These are phyloP conservation scores for Rhynchospora tenuis DNA, from an alignment of 176 grass and related monocot species.

Conservation along the genomic window DNA sequence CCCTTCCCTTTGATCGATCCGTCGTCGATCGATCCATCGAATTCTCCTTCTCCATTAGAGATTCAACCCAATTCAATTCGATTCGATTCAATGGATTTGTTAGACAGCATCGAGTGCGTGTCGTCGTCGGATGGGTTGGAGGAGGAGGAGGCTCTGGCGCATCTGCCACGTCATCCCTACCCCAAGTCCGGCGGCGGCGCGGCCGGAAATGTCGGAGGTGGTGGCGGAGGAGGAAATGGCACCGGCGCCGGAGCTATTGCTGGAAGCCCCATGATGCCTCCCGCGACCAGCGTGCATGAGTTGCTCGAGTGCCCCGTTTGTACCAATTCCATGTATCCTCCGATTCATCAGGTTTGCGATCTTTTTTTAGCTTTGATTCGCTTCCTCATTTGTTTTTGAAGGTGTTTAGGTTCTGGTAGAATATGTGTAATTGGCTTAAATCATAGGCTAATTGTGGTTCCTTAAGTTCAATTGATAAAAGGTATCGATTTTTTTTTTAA, in stretches of 20 bases:
- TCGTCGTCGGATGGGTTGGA: constrained; percentile 49
- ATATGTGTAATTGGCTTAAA: neutral
- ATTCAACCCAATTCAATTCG: constrained; percentile 15
- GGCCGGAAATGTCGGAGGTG: neutral
- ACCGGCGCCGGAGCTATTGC: neutral
- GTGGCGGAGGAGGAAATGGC: neutral
- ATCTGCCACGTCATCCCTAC: constrained; percentile 24
- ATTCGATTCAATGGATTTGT: constrained; percentile 34
- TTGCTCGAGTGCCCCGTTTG: constrained; percentile 97
- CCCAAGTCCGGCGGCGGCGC: constrained; percentile 22
- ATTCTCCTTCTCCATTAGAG: neutral
- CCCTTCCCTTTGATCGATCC: constrained; percentile 6
- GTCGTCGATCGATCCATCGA: neutral
- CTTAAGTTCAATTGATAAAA: neutral
- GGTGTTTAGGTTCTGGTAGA: neutral
- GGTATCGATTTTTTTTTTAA: neutral
- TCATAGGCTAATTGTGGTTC: neutral
- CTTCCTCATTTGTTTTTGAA: neutral
- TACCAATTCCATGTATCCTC: constrained; percentile 97
- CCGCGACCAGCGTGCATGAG: constrained; percentile 63
- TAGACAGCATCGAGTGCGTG: constrained; percentile 59
- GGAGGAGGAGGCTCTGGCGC: constrained; percentile 19
- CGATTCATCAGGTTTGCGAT: constrained; percentile 74
- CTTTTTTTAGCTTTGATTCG: neutral
- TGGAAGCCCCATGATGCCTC: constrained; percentile 10